phyloP scores from a whole-genome alignment of 345 rosid genomes.

The Eucalyptus leucophloia region DNA sequence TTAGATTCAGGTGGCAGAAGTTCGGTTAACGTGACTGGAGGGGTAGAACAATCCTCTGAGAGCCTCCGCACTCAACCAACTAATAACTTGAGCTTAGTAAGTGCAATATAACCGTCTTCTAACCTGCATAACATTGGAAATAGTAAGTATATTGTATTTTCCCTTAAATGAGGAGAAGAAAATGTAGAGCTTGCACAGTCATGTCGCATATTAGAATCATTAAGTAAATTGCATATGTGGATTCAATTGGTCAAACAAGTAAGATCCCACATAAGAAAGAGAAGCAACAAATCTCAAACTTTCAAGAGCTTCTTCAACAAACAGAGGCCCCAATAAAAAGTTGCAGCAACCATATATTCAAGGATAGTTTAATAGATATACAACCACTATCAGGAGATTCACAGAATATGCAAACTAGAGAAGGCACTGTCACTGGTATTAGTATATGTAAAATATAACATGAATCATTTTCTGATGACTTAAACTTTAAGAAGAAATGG shows the following conservation, averaged over 20 bases:
- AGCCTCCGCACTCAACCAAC: neutral
- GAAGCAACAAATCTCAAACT: neutral
- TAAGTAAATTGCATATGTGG: neutral
- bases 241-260: neutral
- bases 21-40: neutral
- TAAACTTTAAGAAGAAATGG: neutral
- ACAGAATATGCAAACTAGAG: neutral
- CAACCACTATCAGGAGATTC: neutral
- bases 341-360: neutral
- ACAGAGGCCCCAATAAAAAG: neutral
- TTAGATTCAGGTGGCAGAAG: neutral
- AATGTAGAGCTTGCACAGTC: neutral
- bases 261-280: neutral
- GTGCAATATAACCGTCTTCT: neutral
- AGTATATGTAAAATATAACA: neutral
- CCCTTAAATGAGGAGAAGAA: neutral
- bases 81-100: neutral
- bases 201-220: neutral
- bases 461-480: neutral
- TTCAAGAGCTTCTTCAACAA: neutral
- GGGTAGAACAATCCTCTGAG: neutral
- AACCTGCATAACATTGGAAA: neutral
- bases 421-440: neutral
- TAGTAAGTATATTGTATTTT: neutral
- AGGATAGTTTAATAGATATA: neutral